phyloP scores from a whole-genome alignment of 805 yeast species.

The Vanderwaltozyma verrucispora region DNA sequence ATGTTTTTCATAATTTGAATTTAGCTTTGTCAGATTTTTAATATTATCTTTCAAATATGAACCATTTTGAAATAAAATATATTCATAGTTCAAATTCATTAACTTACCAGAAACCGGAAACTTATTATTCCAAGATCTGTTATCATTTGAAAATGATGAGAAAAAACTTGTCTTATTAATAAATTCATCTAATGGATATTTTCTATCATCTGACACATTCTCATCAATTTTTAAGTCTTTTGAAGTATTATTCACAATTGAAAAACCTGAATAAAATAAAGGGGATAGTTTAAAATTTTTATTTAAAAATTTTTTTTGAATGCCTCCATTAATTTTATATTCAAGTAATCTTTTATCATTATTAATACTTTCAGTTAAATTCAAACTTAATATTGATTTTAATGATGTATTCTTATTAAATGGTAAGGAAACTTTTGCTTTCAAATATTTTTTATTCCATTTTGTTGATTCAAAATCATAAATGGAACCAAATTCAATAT shows the following conservation, averaged over 20 bases:
- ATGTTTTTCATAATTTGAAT: conserved; percentile 18
- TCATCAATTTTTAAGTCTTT: background rate
- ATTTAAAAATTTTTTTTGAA: conserved; percentile 29
- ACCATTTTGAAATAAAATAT: conserved; percentile 28
- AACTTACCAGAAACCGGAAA: conserved; percentile 39
- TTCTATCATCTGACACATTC: background rate
- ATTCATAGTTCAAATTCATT: conserved; percentile 35
- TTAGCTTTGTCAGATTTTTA: conserved; percentile 25
- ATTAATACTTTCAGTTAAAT: background rate
- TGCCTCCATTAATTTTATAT: conserved; percentile 38
- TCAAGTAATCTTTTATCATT: background rate
- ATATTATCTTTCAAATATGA: conserved; percentile 10
- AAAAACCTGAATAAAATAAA: conserved; percentile 41
- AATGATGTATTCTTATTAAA: conserved; percentile 35
- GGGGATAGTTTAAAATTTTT: conserved; percentile 13
- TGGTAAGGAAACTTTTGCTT: conserved; percentile 38
- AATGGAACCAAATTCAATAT: conserved; percentile 37
- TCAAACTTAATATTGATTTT: conserved; percentile 31
- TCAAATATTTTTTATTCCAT: conserved; percentile 39
- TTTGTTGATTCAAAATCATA: conserved; percentile 38
- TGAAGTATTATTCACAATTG: conserved; percentile 40
- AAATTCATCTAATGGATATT: background rate
- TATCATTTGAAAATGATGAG: conserved; percentile 33
- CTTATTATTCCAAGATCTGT: conserved; percentile 32
- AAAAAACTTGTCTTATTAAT: conserved; percentile 17